Base-by-base conservation (phyloP, 1,284 basidiomycete genomes). In the Pyrrhoderma lamaoense region DNA sequence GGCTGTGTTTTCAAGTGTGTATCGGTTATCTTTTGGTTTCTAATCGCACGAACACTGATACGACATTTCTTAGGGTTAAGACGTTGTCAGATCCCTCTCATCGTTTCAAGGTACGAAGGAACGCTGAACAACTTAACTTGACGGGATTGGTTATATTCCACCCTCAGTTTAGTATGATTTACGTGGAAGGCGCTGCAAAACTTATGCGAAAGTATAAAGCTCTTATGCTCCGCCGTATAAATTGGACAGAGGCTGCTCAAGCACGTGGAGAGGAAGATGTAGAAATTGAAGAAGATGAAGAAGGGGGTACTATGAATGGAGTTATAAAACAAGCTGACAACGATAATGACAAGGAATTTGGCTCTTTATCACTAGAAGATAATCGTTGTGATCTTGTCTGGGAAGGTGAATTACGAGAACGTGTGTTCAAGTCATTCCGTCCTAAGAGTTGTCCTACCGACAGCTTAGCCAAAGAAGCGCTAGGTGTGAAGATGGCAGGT, bases 101-200 rank as follows among this genome's bases (percentile, higher is more conserved):
- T 63, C 85, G 89, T 57, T 97, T 93, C 77, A 99, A 99, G 72
- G 89, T 98, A 38, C 82, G 89, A 55, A 91, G 89, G 74, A 99
- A 98, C 62, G 95, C 95, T 2, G 85, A 95, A 64, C 93, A 98
- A 66, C 75, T 86, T 64, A 83, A 80, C 54, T 74, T 99, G 14
- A 88, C 90, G 0, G 95, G 96, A 3, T 70, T 95, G 19, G 89
- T 86, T 60, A 85, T 98, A 60, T 93, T 93, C 75, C 83, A 93
- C 62, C 88, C 91, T 0, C 69, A 76, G 25, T 97, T 97, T 74
- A 86, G 81, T 57, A 75, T 99, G 66, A 83, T 99, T 25, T 86
- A 97, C 56, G 91, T 97, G 48, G 96, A 99, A 66, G 96, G 96
- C 21, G 87, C 88, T 0, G 70, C 77, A 35, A 94, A 91, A 68